Evolutionary conservation across 495 filamentous ascomycete species (phyloP).

Genomic region (Penicillium cinerascens): DNA sequence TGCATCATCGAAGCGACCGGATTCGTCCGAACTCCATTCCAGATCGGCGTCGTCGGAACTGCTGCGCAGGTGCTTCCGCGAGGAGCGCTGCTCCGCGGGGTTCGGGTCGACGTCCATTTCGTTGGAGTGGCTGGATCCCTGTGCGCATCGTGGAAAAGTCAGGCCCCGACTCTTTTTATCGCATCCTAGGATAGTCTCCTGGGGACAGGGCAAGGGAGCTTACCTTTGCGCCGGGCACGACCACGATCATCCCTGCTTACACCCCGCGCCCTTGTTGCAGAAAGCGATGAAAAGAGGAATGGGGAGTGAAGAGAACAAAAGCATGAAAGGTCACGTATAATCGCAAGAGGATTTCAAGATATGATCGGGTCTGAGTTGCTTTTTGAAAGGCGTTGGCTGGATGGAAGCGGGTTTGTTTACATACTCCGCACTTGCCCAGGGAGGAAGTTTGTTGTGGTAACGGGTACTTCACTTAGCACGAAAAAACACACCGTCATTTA

Average conservation of each 20-base stretch:
- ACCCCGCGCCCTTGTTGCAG: conserved; percentile 17
- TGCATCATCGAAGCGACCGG: conserved; percentile 43
- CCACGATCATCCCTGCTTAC: conserved; percentile 20
- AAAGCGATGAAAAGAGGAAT: conserved; percentile 1
- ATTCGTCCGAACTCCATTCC: conserved; percentile 31
- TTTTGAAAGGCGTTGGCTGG: background rate
- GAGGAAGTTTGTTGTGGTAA: conserved; percentile 30
- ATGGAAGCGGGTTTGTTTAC: conserved; percentile 25
- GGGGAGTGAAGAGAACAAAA: background rate
- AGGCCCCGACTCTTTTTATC: conserved; percentile 6
- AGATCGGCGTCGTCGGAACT: conserved; percentile 17
- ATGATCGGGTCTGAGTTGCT: background rate
- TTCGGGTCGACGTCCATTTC: conserved; percentile 22
- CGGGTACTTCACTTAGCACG: conserved; percentile 1
- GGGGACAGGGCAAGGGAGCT: conserved; percentile 9
- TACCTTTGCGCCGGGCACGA: conserved; percentile 12
- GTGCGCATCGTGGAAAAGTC: conserved; percentile 5
- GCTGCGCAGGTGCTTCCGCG: conserved; percentile 33
- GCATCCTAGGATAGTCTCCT: conserved; percentile 3
- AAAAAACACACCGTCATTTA: background rate
- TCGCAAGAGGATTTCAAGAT: background rate
- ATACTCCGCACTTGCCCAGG: conserved; percentile 30
- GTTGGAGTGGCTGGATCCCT: conserved; percentile 9
- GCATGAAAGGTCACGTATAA: background rate
- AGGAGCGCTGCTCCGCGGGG: conserved; percentile 21